A percentile compares a stretch with the other conserved stretches of the same genome.
phyloP scores from a whole-genome alignment of 805 yeast species.

The Tetrapisispora fleetii region DNA sequence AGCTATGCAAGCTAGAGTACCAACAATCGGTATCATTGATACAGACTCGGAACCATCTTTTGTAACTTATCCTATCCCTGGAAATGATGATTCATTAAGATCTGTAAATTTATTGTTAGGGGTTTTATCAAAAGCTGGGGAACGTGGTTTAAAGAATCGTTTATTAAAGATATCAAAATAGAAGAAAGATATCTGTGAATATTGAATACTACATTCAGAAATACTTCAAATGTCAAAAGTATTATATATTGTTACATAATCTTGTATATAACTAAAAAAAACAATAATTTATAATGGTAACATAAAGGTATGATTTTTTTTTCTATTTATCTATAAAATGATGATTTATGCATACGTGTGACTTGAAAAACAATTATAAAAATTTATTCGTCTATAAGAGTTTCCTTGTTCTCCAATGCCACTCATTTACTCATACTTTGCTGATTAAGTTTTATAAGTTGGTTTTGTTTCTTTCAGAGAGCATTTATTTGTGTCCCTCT shows the following conservation, averaged over 20 bases:
- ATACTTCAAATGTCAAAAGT: not conserved
- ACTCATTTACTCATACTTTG: not conserved
- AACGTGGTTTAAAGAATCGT: slow-evolving; percentile 59
- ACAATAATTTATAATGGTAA: not conserved
- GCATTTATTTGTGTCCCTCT: not conserved
- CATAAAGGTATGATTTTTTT: not conserved
- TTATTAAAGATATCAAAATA: slow-evolving; percentile 24
- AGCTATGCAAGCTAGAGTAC: slow-evolving; percentile 72
- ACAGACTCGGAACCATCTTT: slow-evolving; percentile 86
- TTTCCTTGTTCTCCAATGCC: not conserved
- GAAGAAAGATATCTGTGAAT: not conserved
- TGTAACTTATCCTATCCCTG: slow-evolving; percentile 92
- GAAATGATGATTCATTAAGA: slow-evolving; percentile 86
- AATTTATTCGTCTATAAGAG: not conserved
- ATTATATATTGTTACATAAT: slow-evolving; percentile 1
- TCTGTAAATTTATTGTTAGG: slow-evolving; percentile 74
- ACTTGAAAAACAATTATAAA: not conserved
- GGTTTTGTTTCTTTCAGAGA: not conserved
- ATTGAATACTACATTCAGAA: not conserved
- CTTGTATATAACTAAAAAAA: slow-evolving; percentile 1
- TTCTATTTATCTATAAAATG: not conserved
- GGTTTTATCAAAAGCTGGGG: slow-evolving; percentile 76
- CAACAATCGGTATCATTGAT: slow-evolving; percentile 89
- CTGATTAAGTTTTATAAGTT: not conserved
- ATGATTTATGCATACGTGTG: not conserved